Conservation (phyloP, 768 basidiomycete species). For the Mycena galopus region DNA sequence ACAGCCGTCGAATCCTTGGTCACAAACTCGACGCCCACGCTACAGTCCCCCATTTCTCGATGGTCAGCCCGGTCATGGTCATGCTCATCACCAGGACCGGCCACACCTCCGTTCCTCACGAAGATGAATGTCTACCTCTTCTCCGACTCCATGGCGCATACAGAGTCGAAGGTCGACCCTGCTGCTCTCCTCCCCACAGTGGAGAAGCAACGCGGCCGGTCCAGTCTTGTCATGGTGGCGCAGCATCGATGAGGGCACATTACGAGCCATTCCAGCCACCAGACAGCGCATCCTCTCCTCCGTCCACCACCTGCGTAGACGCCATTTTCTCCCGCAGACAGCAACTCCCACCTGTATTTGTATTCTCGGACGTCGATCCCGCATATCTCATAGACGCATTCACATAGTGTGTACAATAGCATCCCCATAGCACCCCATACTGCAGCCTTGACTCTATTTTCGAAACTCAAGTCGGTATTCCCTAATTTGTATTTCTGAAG, state of each 20-base stretch:
- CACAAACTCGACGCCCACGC: not conserved
- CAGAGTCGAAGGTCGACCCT: not conserved
- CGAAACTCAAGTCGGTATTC: too few relatives aligned
- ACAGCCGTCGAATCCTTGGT: conserved; percentile 24
- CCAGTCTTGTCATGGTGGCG: not conserved
- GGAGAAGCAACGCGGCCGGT: not conserved
- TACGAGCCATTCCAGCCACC: too few relatives aligned
- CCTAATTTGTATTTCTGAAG: too few relatives aligned
- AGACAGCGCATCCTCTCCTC: not conserved
- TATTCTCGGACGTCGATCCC: not conserved
- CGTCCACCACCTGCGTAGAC: not conserved
- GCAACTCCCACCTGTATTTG: conserved; percentile 1
- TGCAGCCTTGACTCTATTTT: not conserved
- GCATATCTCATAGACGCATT: conserved; percentile 7
- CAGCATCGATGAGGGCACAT: not conserved
- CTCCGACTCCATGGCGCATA: not conserved
- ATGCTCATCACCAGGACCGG: not conserved
- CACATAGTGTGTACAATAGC: not conserved
- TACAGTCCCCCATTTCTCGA: conserved; percentile 2
- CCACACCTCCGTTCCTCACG: conserved; percentile 11
- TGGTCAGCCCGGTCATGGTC: conserved; percentile 15
- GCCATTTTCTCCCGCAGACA: not conserved
- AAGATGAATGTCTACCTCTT: conserved; percentile 22
- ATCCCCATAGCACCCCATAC: not conserved
- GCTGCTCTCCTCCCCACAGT: not conserved